Evolutionary conservation across 108 stramenopile genomes (phyloP), one percentile per base, ranked within the genome.

Genomic region (Fragilaria crotonensis): DNA sequence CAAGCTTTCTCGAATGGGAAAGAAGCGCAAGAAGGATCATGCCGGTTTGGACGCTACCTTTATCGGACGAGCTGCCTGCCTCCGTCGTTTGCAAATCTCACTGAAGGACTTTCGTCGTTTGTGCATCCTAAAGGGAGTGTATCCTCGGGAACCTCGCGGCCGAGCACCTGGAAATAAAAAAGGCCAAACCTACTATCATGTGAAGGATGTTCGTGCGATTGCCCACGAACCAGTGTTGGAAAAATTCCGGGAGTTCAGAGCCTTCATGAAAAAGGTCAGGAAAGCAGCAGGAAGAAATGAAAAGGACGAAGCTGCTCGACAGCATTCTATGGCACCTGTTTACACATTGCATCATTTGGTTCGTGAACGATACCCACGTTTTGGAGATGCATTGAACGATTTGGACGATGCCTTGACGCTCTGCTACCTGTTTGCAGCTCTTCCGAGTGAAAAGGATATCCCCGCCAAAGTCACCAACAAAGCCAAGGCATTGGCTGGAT

Each of bases 71-170:
- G 70, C 89, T 41, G 72, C 82, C 63, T 93, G 90, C 3, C 67
- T 98, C 33, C 89, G 89, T 46, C 81, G 84, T 62, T 81, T 99
- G 22, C 97, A 97, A 71, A 70, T 99, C 19, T 92, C 92, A 1
- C 76, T 99, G 48, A 91, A 95, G 53, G 99, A 99, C 62, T 99
- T 99, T 78, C 87, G 98, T 30, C 85, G 99, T 46, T 83, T 99
- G 3, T 99, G 99, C 73, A 99, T 99, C 69, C 85, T 99, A 41
- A 99, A 99, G 77, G 99, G 99, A 14, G 87, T 99, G 30, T 99
- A 98, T 73, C 99, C 99, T 5, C 76, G 99, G 26, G 92, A 97
- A 44, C 98, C 98, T 33, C 62, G 78, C 23, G 81, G 77, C 41
- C 81, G 93, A 31, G 77, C 87, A 33, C 79, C 84, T 0, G 83